Evolutionary conservation across 108 stramenopile species (phyloP).

Genomic region (Pseudonitzschia multistriata): DNA sequence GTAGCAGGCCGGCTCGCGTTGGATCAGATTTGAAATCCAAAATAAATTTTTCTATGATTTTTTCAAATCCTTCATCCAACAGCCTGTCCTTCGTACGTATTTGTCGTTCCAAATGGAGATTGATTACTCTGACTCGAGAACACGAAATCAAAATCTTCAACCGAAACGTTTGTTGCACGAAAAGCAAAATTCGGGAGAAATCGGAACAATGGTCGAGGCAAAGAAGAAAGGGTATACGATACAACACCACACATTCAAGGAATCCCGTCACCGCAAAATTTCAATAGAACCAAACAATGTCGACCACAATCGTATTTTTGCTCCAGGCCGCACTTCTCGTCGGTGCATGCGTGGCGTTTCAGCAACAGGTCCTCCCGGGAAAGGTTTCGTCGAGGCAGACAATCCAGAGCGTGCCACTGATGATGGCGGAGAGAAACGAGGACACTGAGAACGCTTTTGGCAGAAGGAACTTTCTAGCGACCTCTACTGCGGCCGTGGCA

Average conservation of each 20-base stretch:
- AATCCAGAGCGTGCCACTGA: neutral
- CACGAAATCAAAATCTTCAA: neutral
- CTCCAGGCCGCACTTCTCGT: conserved; percentile 1
- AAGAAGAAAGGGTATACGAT: neutral
- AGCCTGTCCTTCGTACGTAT: neutral
- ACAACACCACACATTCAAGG: no score
- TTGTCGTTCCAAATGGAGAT: neutral
- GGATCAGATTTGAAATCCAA: conserved; percentile 1
- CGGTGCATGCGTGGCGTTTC: conserved; percentile 1
- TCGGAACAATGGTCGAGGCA: neutral
- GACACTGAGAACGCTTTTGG: neutral
- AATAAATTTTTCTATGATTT: neutral
- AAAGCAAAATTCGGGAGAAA: no score
- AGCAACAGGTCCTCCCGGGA: neutral
- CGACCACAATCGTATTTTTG: neutral
- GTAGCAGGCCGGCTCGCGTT: neutral
- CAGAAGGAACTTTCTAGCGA: neutral
- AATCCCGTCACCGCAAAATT: no score
- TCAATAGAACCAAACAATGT: neutral
- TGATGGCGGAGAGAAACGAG: neutral
- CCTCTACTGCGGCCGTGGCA: neutral
- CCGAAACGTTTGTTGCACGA: neutral
- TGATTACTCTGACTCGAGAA: no score
- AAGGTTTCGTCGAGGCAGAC: neutral
- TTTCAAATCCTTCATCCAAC: neutral